Base-by-base conservation (phyloP, 495 filamentous ascomycete genomes). In the Aspergillus sparsus region DNA sequence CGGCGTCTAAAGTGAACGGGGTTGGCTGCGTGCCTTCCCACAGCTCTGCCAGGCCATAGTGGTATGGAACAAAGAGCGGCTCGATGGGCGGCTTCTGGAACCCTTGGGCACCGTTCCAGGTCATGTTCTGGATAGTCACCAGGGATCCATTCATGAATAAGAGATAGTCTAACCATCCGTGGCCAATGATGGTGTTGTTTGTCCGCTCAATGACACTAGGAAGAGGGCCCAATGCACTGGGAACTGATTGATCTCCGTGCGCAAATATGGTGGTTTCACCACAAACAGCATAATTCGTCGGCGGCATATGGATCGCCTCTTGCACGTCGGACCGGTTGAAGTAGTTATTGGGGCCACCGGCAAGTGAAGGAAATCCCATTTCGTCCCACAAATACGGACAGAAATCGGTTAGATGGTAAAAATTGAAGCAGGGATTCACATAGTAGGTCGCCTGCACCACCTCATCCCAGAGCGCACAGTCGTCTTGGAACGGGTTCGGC, bases 71-170 rank as follows among this genome's bases (percentile, higher is more conserved):
- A 55, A 85, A 87, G 49, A 92, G 82, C 0, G 82, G 80, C 36
- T 83, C 82, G 2, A 67, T 63, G 0, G 89, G 89, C 1, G 75
- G 69, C 11, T 61, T 64, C 44, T 82, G 79, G 75, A 93, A 93
- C 0, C 90, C 90, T 55, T 87, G 83, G 11, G 68, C 67, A 6
- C 90, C 90, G 56, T 84, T 83, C 87, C 88, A 93, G 0, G 89
- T 93, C 89, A 93, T 91, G 69, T 92, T 93, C 65, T 94, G 89
- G 41, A 93, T 88, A 16, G 82, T 84, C 12, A 89, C 73, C 0
- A 94, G 77, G 0, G 87, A 85, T 10, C 89, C 88, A 62, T 91
- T 88, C 49, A 77, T 60, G 27, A 90, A 75, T 5, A 91, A 74
- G 39, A 85, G 61, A 62, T 73, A 82, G 55, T 87, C 85, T 18